Evolutionary conservation across 2,329 filamentous ascomycete species (phyloP), one percentile per base, ranked within the genome.

Genomic region (Neofusicoccum ribis): DNA sequence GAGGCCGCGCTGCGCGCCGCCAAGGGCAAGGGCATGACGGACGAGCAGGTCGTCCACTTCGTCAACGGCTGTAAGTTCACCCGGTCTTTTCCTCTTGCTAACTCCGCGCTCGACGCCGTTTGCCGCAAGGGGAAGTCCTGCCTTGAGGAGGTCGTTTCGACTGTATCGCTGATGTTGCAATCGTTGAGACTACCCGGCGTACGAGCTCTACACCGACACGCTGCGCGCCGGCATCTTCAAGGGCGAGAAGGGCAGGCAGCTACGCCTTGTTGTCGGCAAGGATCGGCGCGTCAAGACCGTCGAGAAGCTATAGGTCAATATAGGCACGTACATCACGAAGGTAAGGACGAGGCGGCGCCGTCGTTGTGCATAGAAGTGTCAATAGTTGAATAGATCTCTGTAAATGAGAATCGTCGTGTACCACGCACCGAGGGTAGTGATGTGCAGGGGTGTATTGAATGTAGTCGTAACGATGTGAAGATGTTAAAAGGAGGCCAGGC

Each of bases 1-100:
- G 93, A 97, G 78, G 84, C 85, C 54, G 85, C 85, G 66, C 81
- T 97, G 71, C 85, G 90, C 27, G 81, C 81, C 7, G 78, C 83
- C 23, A 90, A 85, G 69, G 92, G 91, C 1, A 84, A 83, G 0
- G 93, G 92, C 36, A 97, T 97, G 93, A 90, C 87, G 1, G 89
- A 91, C 70, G 89, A 92, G 64, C 86, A 94, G 75, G 91, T 97
- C 49, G 82, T 87, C 65, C 82, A 84, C 52, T 97, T 97, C 76
- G 91, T 91, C 15, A 85, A 89, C 73, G 87, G 87, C 1, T 68
- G 67, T 68, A 63, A 64, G 65, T 68, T 37, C 8, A 2, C 54
- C 9, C 17, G 11, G 8, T 5, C 41, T 36, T 47, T 14, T 11
- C 43, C 1, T 11, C 14, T 15, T 15, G 41, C 41, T 17, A 44